phyloP scores from a whole-genome alignment of 306 rosid genomes.

The Prunus fruticosa region DNA sequence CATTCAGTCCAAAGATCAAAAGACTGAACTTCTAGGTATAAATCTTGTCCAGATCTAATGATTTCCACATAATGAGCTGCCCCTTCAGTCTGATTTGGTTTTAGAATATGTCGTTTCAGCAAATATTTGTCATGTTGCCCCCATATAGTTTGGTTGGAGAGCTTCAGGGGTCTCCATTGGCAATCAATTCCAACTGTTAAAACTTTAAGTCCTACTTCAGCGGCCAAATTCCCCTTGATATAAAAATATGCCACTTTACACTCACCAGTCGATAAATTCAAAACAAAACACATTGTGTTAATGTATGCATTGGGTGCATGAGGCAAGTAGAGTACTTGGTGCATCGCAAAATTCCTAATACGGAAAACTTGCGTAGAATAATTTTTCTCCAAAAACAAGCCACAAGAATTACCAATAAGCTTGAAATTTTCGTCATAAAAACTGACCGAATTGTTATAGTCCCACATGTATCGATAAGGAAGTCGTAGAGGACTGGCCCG shows the following conservation, averaged over 20 bases:
- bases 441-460: neutral
- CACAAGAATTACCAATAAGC: neutral
- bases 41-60: neutral
- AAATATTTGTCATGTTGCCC: too few relatives aligned
- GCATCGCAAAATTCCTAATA: neutral
- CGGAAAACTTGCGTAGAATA: neutral
- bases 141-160: neutral
- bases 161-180: neutral
- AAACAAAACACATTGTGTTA: neutral
- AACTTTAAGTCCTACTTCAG: neutral
- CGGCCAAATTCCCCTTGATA: neutral
- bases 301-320: neutral
- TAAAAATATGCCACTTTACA: neutral
- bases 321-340: slow-evolving; percentile 5
- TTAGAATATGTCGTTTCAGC: rapidly evolving
- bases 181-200: neutral
- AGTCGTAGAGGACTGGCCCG: neutral
- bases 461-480: neutral
- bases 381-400: slow-evolving; percentile 6
- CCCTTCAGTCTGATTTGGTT: neutral
- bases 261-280: neutral
- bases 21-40: neutral
- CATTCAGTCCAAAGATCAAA: neutral
- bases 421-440: neutral
- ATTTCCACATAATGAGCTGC: neutral